phyloP scores from a whole-genome alignment of 768 basidiomycete genomes.

The Leccinum imitatum region DNA sequence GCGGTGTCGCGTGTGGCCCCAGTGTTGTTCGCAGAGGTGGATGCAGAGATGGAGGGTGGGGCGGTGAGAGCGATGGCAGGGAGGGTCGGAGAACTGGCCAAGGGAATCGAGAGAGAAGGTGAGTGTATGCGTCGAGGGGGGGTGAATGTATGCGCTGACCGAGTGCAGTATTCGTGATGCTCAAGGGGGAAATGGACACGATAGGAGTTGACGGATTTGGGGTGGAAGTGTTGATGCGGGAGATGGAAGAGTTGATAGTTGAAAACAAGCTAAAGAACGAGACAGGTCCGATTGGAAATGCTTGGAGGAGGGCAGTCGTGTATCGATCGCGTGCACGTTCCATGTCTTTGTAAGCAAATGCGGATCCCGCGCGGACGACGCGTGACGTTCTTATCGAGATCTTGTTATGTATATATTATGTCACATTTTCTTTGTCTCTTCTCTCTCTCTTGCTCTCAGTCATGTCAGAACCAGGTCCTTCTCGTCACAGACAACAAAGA shows the following conservation, averaged over 20 bases:
- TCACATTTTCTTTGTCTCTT: neutral
- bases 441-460: neutral
- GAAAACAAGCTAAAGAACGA: constrained; percentile 60
- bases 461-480: constrained; percentile 6
- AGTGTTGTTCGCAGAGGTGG: constrained; percentile 51
- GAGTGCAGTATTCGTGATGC: constrained; percentile 45
- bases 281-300: constrained; percentile 50
- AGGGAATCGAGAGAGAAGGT: constrained; percentile 58
- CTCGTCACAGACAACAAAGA: neutral
- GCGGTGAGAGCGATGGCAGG: constrained; percentile 41
- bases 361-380: constrained; percentile 13
- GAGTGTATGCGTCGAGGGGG: constrained; percentile 6
- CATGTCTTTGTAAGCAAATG: constrained; percentile 26
- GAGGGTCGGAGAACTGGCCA: constrained; percentile 41
- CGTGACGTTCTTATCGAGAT: constrained; percentile 7
- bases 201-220: constrained; percentile 33
- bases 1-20: constrained; percentile 73
- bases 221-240: constrained; percentile 44
- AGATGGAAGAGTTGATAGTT: constrained; percentile 67
- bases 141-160: constrained; percentile 4
- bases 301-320: constrained; percentile 47
- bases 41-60: constrained; percentile 24
- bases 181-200: constrained; percentile 53
- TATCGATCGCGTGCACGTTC: constrained; percentile 26
- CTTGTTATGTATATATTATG: neutral